Percentiles rank a stretch among this genome's conserved stretches.
Evolutionary conservation across 345 rosid genomes (phyloP).

Genomic region (Acer negundo): DNA sequence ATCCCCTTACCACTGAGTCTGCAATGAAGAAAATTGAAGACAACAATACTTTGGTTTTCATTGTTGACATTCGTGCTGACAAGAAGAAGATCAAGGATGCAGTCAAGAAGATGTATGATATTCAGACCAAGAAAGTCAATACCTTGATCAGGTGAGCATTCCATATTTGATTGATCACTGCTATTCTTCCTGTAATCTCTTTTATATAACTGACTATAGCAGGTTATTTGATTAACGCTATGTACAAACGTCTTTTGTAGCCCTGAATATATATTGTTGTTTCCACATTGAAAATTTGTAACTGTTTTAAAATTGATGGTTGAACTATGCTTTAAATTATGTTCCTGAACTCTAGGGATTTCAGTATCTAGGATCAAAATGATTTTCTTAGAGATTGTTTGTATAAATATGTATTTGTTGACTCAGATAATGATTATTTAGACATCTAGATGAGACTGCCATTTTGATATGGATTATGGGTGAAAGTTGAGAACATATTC

Average conservation of each 20-base stretch:
- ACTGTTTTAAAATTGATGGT: background rate
- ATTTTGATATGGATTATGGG: too few relatives aligned
- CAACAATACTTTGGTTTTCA: constrained; percentile 92
- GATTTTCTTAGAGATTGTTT: background rate
- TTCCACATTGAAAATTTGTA: background rate
- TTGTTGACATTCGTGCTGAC: constrained; percentile 91
- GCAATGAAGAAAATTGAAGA: constrained; percentile 98
- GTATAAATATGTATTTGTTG: background rate
- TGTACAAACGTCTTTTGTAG: background rate
- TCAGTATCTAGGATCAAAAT: background rate
- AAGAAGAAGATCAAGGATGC: constrained; percentile 93
- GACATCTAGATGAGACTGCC: too few relatives aligned
- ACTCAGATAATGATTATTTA: background rate
- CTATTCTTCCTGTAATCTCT: background rate
- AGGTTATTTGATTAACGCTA: background rate
- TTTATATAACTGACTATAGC: background rate
- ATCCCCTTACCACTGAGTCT: constrained; percentile 89
- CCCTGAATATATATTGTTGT: too few relatives aligned
- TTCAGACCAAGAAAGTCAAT: constrained; percentile 92
- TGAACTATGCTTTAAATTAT: background rate
- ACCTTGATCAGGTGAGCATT: constrained; percentile 79
- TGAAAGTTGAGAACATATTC: too few relatives aligned
- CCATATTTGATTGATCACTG: background rate
- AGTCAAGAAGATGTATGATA: constrained; percentile 93
- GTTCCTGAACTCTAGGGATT: background rate